Base-by-base conservation (phyloP, 2,329 filamentous ascomycete genomes). In the Neofusicoccum laricinum region DNA sequence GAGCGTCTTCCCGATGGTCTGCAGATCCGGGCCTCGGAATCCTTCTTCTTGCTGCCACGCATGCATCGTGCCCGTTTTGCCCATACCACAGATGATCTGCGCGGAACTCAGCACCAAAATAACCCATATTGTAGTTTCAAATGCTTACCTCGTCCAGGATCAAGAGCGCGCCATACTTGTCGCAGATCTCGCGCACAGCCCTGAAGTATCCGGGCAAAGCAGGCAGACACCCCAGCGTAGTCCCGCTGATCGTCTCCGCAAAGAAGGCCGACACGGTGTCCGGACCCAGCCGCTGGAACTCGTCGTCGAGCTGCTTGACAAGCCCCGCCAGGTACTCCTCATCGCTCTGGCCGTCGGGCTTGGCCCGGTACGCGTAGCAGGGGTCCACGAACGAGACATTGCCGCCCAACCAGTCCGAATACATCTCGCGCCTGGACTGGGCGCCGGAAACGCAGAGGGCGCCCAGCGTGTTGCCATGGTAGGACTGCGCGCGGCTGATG, bases 81-180 rank as follows among this genome's bases (percentile, higher is more conserved):
- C 73, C 65, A 71, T 71, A 10, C 71, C 70, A 43, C 67, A 71
- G 68, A 76, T 73, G 14, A 76, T 70, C 64, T 86, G 30, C 12
- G 25, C 11, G 14, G 17, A 25, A 25, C 1, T 48, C 36, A 38
- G 36, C 36, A 38, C 2, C 4, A 6, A 38, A 6, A 38, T 11
- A 38, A 38, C 10, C 36, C 14, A 38, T 11, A 30, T 30, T 38
- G 14, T 5, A 38, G 14, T 38, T 15, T 38, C 10, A 5, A 25
- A 32, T 12, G 36, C 53, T 46, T 2, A 45, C 53, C 45, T 55
- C 68, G 63, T 86, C 85, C 0, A 86, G 67, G n/a, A 86, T 79
- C 4, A 88, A 76, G 2, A 88, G 77, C 0, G 83, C 82, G 1
- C 82, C 84, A 64, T 88, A 76, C 63, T 81, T 81, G 21, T 84